Percentiles rank a stretch among this genome's conserved stretches.
phyloP scores from a whole-genome alignment of 768 basidiomycete genomes.

The Sutorius australiensis region DNA sequence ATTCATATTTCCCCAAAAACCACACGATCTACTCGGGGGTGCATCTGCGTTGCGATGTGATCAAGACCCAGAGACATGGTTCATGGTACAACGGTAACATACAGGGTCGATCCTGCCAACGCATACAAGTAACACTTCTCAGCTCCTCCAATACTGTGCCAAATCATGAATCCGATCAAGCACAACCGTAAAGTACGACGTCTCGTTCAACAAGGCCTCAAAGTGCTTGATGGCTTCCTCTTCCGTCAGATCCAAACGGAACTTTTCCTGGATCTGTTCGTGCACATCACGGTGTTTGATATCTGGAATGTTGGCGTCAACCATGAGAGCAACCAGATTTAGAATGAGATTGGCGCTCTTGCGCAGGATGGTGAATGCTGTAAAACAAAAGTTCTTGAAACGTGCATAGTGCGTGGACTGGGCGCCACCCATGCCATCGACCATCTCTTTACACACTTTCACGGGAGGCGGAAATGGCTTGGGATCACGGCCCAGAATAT shows the following conservation, averaged over 20 bases:
- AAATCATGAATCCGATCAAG: constrained; percentile 91
- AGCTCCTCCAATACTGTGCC: constrained; percentile 87
- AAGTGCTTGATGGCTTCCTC: constrained; percentile 98
- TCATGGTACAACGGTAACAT: neutral
- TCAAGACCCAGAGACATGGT: neutral
- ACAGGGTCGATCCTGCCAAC: neutral
- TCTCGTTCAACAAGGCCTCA: constrained; percentile 89
- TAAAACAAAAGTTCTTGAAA: constrained; percentile 96
- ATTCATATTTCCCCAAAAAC: neutral
- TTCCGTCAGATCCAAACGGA: constrained; percentile 88
- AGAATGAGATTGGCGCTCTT: constrained; percentile 97
- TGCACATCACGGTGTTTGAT: constrained; percentile 89
- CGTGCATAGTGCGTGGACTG: constrained; percentile 92
- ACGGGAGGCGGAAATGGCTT: constrained; percentile 98
- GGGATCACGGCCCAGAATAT: constrained; percentile 95
- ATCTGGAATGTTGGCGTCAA: constrained; percentile 95
- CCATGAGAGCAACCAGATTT: constrained; percentile 95
- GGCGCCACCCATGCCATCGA: constrained; percentile 98
- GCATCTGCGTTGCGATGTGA: neutral
- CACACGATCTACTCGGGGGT: neutral
- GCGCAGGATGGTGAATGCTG: constrained; percentile 93
- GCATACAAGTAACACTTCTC: constrained; percentile 1
- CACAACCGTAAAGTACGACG: constrained; percentile 88
- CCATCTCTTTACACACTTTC: constrained; percentile 99
- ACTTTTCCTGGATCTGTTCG: constrained; percentile 94